Evolutionary conservation across 352 stramenopile genomes (phyloP), one percentile per base, ranked within the genome.

Genomic region (Phytophthora rubi): DNA sequence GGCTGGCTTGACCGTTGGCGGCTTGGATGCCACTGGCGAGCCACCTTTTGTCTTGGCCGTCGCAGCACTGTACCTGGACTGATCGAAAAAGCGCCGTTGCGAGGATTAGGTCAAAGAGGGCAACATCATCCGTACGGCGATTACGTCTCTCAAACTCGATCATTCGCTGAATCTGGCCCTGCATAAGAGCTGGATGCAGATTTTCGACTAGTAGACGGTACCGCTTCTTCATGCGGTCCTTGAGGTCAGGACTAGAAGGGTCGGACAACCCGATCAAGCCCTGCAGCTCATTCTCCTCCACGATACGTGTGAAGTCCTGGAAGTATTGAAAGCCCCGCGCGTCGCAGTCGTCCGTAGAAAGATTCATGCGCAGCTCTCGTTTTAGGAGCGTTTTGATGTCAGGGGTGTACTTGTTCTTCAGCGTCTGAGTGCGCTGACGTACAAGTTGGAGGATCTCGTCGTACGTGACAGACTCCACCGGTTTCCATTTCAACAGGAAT

Each of bases 361-460:
- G 18, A 32, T 75, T 52, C 58, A 76, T 73, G 9, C 48, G 39
- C 10, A 74, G 53, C 48, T 62, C 23, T 13, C 26, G 21, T 13
- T 61, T 37, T 33, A 73, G 70, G 47, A 77, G 28, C 10, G 32
- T 37, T 15, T 66, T 64, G 4, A 75, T 16, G 21, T 68, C 65
- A 6, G 59, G 65, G 10, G 67, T 54, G 26, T 60, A 68, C 18
- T 62, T 57, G 37, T 77, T 72, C 44, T 57, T 68, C 16, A 70
- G 51, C 33, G 53, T 44, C 15, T 58, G n/a, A 23, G 51, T 65
- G 23, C 58, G 58, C 53, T 51, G 32, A 28, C n/a, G 18, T 13
- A 73, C 54, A 21, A 63, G 49, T 4, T 59, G 21, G 1, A 65
- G 58, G 4, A 77, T 53, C 13, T 73, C 47, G n/a, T 45, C 33